Conservation (phyloP, 768 basidiomycete species). For the Trametes cingulata region DNA sequence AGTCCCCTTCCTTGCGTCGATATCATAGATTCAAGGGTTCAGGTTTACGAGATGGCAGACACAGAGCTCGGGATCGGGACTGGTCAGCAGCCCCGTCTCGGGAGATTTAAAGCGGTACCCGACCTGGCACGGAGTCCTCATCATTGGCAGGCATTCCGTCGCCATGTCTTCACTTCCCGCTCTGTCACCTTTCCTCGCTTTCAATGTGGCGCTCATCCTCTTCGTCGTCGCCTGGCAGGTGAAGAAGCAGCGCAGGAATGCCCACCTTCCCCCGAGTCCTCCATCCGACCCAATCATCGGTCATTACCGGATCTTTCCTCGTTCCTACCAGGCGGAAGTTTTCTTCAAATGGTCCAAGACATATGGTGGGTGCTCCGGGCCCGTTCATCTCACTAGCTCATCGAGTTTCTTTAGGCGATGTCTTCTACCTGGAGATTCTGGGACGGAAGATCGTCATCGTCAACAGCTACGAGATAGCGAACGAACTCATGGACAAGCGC, state of each 20-base stretch:
- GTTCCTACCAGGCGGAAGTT: constrained; percentile 27
- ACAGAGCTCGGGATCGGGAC: not conserved
- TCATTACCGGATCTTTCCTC: constrained; percentile 38
- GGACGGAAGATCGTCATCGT: constrained; percentile 37
- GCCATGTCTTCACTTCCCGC: not conserved
- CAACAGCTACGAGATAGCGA: constrained; percentile 34
- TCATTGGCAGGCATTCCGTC: not conserved
- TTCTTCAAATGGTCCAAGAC: constrained; percentile 36
- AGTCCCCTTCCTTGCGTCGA: not conserved
- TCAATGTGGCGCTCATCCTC: not conserved
- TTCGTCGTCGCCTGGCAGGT: not conserved
- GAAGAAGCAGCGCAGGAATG: constrained; percentile 5
- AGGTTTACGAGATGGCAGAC: not conserved
- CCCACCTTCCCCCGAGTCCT: constrained; percentile 37
- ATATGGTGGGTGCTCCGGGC: constrained; percentile 31
- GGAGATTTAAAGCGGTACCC: not conserved
- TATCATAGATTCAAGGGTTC: not conserved
- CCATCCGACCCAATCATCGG: constrained; percentile 41
- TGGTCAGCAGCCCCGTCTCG: not conserved
- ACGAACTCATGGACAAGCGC: constrained; percentile 39
- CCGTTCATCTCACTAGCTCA: not conserved
- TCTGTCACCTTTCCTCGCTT: not conserved
- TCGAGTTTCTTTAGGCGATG: constrained; percentile 27
- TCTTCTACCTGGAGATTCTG: constrained; percentile 35
- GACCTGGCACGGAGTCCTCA: not conserved